Base-by-base conservation (phyloP, 75 land plant species). In the Chamaecyparis obtusa region DNA sequence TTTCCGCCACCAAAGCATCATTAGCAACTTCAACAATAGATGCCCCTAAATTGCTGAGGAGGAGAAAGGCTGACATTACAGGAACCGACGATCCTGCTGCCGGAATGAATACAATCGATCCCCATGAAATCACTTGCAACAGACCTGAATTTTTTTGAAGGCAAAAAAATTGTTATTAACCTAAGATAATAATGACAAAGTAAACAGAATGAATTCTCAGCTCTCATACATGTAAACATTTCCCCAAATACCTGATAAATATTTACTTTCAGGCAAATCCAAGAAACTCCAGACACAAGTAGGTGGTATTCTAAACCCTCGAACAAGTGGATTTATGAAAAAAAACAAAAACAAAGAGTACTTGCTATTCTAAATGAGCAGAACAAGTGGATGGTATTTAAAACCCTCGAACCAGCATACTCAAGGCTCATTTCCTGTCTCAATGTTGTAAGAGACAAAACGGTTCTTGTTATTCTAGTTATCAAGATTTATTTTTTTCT, bases 11-110 rank as follows among this genome's bases (percentile, higher is more conserved):
- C 46, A 98, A 88, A 32, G 99, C 99, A 89, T 97, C 99, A 64
- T 92, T 94, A 14, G 95, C 98, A 87, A 97, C 98, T 75, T 97
- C 99, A 19, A 86, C 94, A 57, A 98, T 91, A n/a, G 99, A 94
- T 54, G 96, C 99, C 14, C 99, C 99, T 3, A 96, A 91, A 78
- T 98, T 98, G 46, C 96, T 91, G 39, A 96, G 91, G 43, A 98
- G 94, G 69, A 98, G 96, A 85, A 93, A 92, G 49, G 89, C 33
- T 19, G 95, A 86, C 60, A 97, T 71, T 13, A 83, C 83, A 57
- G 86, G 37, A 32, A 97, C 44, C n/a, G 98, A 91, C 36, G 89
- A 89, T 5, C 88, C 87, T 11, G 91, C 89, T 80, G 64, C 54
- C 5, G 97, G 86, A 48, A 88, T 81, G 44, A 94, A 49, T 17